Percentiles rank a stretch among this genome's conserved stretches.
Evolutionary conservation across 345 rosid genomes (phyloP).

Genomic region (Mallotus nudiflorus): DNA sequence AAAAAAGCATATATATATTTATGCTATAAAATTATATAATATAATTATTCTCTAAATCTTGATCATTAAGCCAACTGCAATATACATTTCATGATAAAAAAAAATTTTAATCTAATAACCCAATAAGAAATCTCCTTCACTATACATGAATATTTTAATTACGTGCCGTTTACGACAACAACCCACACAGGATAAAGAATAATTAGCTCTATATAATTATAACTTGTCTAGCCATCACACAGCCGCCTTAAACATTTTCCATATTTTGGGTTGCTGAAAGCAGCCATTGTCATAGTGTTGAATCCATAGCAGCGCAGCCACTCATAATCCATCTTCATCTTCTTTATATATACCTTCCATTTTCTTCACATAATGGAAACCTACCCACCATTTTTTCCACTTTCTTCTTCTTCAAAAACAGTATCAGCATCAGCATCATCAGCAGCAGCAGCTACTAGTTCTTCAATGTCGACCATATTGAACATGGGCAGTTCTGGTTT

Average conservation of each 20-base stretch:
- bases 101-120: no score
- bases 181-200: not conserved
- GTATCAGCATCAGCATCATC: no score
- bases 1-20: not conserved
- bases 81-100: not conserved
- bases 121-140: no score
- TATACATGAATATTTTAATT: not conserved
- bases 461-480: conserved; percentile 22
- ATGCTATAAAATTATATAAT: no score
- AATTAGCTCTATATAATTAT: no score
- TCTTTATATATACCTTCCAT: not conserved
- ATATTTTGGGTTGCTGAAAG: not conserved
- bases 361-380: conserved; percentile 18
- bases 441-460: not conserved
- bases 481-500: conserved; percentile 9
- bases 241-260: conserved; percentile 3
- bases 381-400: conserved; percentile 18
- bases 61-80: not conserved
- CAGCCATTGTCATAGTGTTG: no score
- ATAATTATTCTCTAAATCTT: not conserved
- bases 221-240: not conserved
- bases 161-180: conserved; percentile 43
- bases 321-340: not conserved
- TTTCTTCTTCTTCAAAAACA: conserved; percentile 29
- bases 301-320: no score